Base-by-base conservation (phyloP, 2,329 filamentous ascomycete genomes). In the Pseudopyricularia javanii region DNA sequence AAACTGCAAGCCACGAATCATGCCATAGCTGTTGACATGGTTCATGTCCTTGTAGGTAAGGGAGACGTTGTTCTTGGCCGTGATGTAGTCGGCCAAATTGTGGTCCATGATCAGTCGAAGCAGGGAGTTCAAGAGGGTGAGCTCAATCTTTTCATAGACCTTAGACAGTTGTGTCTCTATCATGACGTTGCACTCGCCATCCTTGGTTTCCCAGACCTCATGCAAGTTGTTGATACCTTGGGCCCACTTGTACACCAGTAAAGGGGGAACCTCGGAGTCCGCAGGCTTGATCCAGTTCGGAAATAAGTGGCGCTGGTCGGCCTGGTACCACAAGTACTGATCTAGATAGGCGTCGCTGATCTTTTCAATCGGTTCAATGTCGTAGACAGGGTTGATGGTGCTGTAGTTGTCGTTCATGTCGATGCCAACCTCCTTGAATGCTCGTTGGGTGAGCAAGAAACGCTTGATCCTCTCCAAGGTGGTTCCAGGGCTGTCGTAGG, bases 391-490 rank as follows among this genome's bases (percentile, higher is more conserved):
- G 64, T 98, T 98, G 74, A 98, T 98, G 17, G 89, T 91, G 74
- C 84, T 97, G 72, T 98, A 98, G 64, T 98, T 98, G 72, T 98
- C 93, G 67, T 98, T 98, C 93, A 98, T 98, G 65, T 98, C 93
- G 59, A 98, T 98, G 53, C 91, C 93, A 47, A 98, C 93, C 70
- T 98, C 93, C 71, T 98, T 98, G 79, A 98, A 98, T 1, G 94
- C 93, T 67, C 93, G 83, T 66, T 98, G 93, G 0, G 94, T 98
- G 47, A 98, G 80, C 57, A 98, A 74, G 75, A 97, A 97, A 49
- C 93, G 86, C 76, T 98, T 98, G 72, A 98, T 98, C 54, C 93
- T 80, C 57, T 95, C 91, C 54, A 98, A 69, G 0, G 93, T 97
- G 1, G 93, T 98, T 55, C 93, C 93, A 2, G 94, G 93, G 56